Percentiles rank a stretch among this genome's conserved stretches.
These are phyloP conservation scores for Kuraishia capsulata DNA, from an alignment of 805 yeast genomes.

Conservation along the genomic window DNA sequence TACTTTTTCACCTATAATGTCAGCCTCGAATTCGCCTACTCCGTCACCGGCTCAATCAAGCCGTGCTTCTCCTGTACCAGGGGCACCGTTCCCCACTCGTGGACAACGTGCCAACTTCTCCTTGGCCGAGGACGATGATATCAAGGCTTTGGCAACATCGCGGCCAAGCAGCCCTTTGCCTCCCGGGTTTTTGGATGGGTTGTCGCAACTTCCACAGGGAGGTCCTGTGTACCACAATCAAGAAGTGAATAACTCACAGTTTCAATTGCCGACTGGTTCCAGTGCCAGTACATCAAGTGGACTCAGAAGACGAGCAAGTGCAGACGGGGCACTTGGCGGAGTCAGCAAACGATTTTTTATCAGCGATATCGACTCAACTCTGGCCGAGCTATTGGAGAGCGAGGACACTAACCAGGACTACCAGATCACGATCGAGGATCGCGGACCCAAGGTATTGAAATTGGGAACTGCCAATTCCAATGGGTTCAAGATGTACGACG, in stretches of 20 bases:
- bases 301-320: constrained; percentile 40
- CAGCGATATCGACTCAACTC: constrained; percentile 64
- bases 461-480: constrained; percentile 79
- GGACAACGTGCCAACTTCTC: neutral
- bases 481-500: constrained; percentile 64
- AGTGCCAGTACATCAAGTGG: neutral
- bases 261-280: neutral
- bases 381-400: constrained; percentile 54
- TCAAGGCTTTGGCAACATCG: neutral
- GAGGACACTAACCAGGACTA: constrained; percentile 82
- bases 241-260: neutral
- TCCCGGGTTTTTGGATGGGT: neutral
- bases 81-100: neutral
- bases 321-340: constrained; percentile 34
- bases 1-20: neutral
- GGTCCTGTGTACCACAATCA: neutral
- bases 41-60: neutral
- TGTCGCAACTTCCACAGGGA: neutral
- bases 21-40: neutral
- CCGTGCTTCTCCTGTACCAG: neutral
- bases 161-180: neutral
- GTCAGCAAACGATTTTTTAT: constrained; percentile 51
- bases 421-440: constrained; percentile 81
- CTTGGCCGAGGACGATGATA: neutral
- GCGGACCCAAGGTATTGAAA: constrained; percentile 73